Conservation (phyloP, 805 yeast species). For the Myxozyma nipponensis region DNA sequence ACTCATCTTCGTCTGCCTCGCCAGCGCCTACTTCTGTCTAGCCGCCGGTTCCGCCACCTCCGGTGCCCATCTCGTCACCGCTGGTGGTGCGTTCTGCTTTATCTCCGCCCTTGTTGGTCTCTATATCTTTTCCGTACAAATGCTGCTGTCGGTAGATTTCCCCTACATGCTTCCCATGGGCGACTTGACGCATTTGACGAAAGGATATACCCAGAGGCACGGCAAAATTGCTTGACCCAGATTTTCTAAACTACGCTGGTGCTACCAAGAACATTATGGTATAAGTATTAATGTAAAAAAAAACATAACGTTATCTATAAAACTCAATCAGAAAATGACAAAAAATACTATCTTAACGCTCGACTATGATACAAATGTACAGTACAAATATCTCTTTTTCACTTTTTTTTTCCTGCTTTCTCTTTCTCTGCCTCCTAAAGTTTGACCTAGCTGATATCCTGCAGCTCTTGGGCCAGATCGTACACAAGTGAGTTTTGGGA, state of each 20-base stretch:
- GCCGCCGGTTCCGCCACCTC: conserved; percentile 3
- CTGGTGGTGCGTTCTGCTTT: conserved; percentile 25
- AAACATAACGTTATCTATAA: neutral
- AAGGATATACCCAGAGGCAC: neutral
- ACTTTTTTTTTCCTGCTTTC: too few species aligned
- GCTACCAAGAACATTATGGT: too few species aligned
- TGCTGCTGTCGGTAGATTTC: conserved; percentile 27
- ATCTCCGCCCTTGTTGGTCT: conserved; percentile 22
- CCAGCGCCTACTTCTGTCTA: conserved; percentile 16
- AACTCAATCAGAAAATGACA: neutral
- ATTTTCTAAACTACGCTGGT: too few species aligned
- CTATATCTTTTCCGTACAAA: conserved; percentile 23
- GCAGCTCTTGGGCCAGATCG: conserved; percentile 3
- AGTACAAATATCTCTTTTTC: too few species aligned
- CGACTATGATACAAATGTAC: neutral
- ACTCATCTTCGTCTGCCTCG: conserved; percentile 15
- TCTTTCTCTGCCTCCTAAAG: too few species aligned
- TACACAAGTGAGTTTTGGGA: conserved; percentile 3
- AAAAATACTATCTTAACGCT: neutral
- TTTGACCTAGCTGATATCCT: neutral
- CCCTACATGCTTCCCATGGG: conserved; percentile 26
- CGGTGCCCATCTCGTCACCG: conserved; percentile 13
- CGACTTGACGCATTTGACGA: conserved; percentile 4
- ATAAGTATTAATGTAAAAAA: too few species aligned
- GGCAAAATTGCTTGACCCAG: too few species aligned